Evolutionary conservation across 331 rosid genomes (phyloP), one percentile per base, ranked within the genome.

Genomic region (Saraca asoca): DNA sequence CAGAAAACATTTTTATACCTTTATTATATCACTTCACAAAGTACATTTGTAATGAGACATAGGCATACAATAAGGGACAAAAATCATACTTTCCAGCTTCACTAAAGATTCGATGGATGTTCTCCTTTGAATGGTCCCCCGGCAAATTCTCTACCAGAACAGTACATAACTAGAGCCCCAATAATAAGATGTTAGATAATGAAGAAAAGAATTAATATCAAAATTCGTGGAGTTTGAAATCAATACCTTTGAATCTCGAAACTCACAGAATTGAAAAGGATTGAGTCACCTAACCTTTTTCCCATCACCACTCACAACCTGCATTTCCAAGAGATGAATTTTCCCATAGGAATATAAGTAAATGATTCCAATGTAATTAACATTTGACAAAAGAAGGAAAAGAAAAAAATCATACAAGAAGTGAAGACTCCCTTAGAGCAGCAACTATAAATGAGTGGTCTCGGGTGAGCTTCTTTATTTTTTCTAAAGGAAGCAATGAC

Each of bases 101-200:
- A 67, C 79, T 82, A 83, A 90, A 91, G 69, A 90, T 88, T 68
- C 69, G 76, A 59, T 29, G 79, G 62, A 94, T 77, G 78, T 94
- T 94, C 76, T 81, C 91, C 85, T 68, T 75, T 48, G 96, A 86
- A 88, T 85, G 91, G 72, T 94, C 87, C 76, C 77, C 96, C 0
- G 99, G 97, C 71, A 94, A 83, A 75, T 94, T 83, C 80, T 94
- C 99, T 60, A 79, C 95, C 88, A 94, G 69, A 77, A 94, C 97
- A 85, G 96, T 94, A 74, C 15, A 90, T 74, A 82, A 80, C 99
- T 94, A 67, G 74, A 80, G 72, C 55, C 78, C 78, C 83, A 70
- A 69, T 73, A 67, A 80, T 79, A 75, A 88, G 85, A 68, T 14
- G 50, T 74, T 11, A 64, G 31, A 62, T 29, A 43, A 44, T 34